phyloP scores from a whole-genome alignment of 148 eudicot species.

The Tetragonia tetragonoides region DNA sequence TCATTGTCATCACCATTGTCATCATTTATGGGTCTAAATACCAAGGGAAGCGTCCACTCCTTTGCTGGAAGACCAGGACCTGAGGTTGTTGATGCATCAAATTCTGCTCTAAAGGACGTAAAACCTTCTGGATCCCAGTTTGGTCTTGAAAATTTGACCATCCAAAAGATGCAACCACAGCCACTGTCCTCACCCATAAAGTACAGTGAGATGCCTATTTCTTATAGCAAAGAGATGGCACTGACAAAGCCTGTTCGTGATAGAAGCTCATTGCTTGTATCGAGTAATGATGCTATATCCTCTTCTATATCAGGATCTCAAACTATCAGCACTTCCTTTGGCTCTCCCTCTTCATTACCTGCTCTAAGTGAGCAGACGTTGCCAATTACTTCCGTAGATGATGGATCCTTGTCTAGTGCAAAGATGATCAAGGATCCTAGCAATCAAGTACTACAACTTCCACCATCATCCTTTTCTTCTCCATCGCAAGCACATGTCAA shows the following conservation, averaged over 20 bases:
- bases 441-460: constrained; percentile 34
- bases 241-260: constrained; percentile 25
- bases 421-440: constrained; percentile 28
- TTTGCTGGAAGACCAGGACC: constrained; percentile 28
- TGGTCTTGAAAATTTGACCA: constrained; percentile 15
- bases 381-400: constrained; percentile 21
- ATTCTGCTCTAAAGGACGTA: constrained; percentile 24
- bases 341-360: constrained; percentile 28
- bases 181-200: constrained; percentile 28
- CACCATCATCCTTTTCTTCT: constrained; percentile 31
- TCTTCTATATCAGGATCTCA: constrained; percentile 30
- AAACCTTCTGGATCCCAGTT: constrained; percentile 26
- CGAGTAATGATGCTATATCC: constrained; percentile 30
- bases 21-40: constrained; percentile 24
- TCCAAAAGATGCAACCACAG: constrained; percentile 25
- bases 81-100: constrained; percentile 22
- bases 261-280: constrained; percentile 26
- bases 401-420: constrained; percentile 25
- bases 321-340: constrained; percentile 21
- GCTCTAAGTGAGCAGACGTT: constrained; percentile 26
- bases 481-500: constrained; percentile 27
- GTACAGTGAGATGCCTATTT: constrained; percentile 27
- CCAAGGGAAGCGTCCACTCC: constrained; percentile 21
- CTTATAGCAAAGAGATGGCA: constrained; percentile 27
- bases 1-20: constrained; percentile 22